Conservation (phyloP, 148 eudicot genomes). For the Dianthus caryophyllus region DNA sequence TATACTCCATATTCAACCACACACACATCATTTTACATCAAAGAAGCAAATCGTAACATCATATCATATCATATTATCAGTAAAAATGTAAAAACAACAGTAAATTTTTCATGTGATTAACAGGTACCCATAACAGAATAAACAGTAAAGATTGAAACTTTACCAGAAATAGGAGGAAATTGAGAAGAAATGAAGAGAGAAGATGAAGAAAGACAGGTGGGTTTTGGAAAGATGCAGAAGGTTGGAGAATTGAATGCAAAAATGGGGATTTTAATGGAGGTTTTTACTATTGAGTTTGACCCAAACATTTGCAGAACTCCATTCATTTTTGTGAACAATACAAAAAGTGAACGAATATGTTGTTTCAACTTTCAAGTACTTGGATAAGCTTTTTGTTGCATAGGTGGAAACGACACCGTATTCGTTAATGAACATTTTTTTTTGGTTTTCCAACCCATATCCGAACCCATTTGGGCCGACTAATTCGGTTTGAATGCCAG, state of each 20-base stretch:
- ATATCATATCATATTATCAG: neutral
- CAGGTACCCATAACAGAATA: neutral
- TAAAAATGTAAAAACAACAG: too few species aligned
- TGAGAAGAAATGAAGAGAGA: constrained; percentile 19
- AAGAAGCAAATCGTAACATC: too few species aligned
- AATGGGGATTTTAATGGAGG: constrained; percentile 19
- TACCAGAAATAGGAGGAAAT: constrained; percentile 32
- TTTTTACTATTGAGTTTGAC: constrained; percentile 16
- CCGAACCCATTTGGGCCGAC: too few species aligned
- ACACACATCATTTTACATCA: neutral
- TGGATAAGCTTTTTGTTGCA: constrained; percentile 9
- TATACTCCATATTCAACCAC: neutral
- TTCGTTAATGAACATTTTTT: too few species aligned
- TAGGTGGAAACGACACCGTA: neutral
- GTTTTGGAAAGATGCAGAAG: constrained; percentile 16
- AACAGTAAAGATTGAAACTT: constrained; percentile 15
- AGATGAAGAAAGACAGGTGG: constrained; percentile 12
- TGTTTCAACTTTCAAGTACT: neutral
- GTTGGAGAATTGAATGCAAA: constrained; percentile 14
- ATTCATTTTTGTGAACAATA: constrained; percentile 24
- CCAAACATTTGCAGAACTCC: constrained; percentile 22
- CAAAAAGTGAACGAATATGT: neutral
- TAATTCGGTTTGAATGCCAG: too few species aligned
- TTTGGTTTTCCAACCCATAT: too few species aligned
- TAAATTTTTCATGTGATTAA: too few species aligned